Conservation (phyloP, 192 early-diverging fungal genomes). For the Dispira parvispora region DNA sequence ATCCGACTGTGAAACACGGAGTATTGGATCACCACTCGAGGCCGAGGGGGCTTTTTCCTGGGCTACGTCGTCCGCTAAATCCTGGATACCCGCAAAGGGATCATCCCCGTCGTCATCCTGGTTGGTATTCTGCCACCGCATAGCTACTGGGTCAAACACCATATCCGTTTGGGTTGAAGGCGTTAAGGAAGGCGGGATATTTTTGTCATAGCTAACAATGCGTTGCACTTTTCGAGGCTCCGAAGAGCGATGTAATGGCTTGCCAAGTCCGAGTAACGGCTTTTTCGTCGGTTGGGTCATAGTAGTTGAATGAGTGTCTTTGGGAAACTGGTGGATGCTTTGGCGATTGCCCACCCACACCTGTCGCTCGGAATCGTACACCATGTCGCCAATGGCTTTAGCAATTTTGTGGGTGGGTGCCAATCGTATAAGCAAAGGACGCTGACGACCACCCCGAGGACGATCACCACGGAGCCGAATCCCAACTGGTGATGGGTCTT, state of each 20-base stretch:
- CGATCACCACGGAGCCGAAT: no score
- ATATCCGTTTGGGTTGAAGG: background rate
- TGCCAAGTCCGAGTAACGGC: no score
- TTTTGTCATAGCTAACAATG: background rate
- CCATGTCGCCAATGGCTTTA: conserved; percentile 2
- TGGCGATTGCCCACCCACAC: background rate
- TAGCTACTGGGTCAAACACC: conserved; percentile 4
- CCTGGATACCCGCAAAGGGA: conserved; percentile 2
- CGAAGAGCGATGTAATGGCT: no score
- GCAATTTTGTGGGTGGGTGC: conserved; percentile 1
- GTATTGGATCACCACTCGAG: background rate
- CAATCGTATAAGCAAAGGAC: background rate
- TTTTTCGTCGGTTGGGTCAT: no score
- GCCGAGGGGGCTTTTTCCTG: background rate
- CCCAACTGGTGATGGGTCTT: no score
- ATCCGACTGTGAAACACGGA: background rate
- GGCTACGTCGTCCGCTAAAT: conserved; percentile 1
- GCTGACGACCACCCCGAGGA: background rate
- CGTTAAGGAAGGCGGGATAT: background rate
- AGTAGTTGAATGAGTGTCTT: no score
- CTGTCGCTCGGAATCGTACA: conserved; percentile 2
- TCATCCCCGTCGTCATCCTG: conserved; percentile 3
- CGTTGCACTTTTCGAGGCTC: background rate
- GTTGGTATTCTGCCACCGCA: background rate
- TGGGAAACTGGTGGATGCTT: background rate